These are phyloP conservation scores for Russula lepida DNA, from an alignment of 768 basidiomycete species.

Conservation along the genomic window DNA sequence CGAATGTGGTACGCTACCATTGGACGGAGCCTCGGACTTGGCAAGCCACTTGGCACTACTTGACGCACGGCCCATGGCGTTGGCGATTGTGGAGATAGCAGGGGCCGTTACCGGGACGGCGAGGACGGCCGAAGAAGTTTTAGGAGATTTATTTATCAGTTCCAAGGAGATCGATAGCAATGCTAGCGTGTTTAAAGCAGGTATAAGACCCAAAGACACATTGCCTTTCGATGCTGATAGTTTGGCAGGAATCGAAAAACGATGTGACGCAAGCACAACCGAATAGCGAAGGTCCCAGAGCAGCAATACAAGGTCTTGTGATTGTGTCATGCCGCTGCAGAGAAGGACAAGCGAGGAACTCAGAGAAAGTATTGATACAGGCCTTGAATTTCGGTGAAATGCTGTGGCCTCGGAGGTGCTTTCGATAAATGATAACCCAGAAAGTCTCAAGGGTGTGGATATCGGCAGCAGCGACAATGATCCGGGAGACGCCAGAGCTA, in stretches of 20 bases:
- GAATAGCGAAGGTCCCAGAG: constrained; percentile 67
- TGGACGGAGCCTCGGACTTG: constrained; percentile 15
- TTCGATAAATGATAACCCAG: constrained; percentile 15
- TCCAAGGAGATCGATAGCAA: constrained; percentile 43
- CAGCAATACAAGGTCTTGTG: constrained; percentile 42
- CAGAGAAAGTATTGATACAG: constrained; percentile 39
- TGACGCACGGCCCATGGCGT: constrained; percentile 47
- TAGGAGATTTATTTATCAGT: constrained; percentile 5
- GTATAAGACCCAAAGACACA: constrained; percentile 29
- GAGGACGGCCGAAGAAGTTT: constrained; percentile 43
- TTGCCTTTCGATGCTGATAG: constrained; percentile 28
- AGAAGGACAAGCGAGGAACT: constrained; percentile 53
- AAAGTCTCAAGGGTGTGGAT: constrained; percentile 6
- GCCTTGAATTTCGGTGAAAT: neutral
- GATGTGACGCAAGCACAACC: constrained; percentile 48
- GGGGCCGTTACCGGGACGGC: constrained; percentile 51
- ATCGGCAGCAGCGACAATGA: neutral
- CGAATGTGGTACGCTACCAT: neutral
- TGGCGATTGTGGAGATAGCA: constrained; percentile 49
- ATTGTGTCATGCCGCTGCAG: constrained; percentile 33
- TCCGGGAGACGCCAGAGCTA: constrained; percentile 9
- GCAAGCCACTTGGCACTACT: constrained; percentile 41
- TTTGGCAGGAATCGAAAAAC: constrained; percentile 42
- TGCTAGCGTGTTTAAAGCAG: constrained; percentile 38
- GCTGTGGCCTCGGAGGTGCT: neutral